Percentiles rank a stretch among this genome's conserved stretches.
Conservation (phyloP, 108 stramenopile species). For the Schizochytrium sp. region DNA sequence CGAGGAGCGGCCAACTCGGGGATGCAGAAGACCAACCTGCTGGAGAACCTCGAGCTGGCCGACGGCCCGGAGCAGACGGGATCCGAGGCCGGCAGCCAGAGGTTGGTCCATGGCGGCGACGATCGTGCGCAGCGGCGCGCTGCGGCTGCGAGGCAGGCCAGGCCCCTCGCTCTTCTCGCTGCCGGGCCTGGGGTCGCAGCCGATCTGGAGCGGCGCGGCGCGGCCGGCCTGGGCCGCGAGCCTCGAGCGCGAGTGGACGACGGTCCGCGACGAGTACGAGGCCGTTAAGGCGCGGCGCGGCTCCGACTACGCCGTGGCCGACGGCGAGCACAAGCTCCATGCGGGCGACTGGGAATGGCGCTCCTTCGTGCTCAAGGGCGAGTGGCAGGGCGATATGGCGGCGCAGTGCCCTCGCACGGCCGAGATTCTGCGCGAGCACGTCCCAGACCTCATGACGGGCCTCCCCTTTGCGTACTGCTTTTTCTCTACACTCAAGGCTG, state of each 20-base stretch:
- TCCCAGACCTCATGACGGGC: slow-evolving; percentile 28
- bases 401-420: slow-evolving; percentile 1
- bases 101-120: neutral
- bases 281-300: neutral
- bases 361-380: neutral
- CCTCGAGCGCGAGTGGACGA: neutral
- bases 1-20: too few relatives aligned
- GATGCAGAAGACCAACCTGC: too few relatives aligned
- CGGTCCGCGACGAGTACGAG: neutral
- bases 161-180: neutral
- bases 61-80: neutral
- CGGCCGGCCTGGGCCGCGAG: neutral
- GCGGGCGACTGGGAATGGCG: slow-evolving; percentile 1
- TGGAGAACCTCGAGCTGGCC: too few relatives aligned
- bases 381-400: neutral
- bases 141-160: neutral
- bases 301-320: neutral
- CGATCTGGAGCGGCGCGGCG: neutral
- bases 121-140: slow-evolving; percentile 13
- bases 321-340: neutral
- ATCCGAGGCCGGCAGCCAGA: neutral
- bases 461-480: slow-evolving; percentile 41
- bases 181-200: neutral
- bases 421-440: neutral
- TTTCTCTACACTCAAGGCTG: slow-evolving; percentile 39